phyloP scores from a whole-genome alignment of 192 early-diverging fungal genomes.

The Phlyctochytrium bullatum region DNA sequence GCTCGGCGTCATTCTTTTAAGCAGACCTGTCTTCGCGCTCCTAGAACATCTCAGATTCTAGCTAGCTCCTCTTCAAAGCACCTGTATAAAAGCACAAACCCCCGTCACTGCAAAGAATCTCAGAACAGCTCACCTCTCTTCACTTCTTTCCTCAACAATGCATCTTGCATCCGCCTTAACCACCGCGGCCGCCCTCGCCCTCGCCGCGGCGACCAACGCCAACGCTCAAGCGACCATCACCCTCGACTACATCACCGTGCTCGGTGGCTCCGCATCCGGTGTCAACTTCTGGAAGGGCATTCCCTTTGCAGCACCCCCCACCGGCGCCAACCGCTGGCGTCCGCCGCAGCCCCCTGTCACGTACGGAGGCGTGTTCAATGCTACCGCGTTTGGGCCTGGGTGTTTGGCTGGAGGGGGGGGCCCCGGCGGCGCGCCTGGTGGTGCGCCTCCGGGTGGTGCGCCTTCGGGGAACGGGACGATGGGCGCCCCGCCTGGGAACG shows the following conservation, averaged over 20 bases:
- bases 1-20: too few relatives aligned
- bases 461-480: neutral
- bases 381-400: conserved; percentile 20
- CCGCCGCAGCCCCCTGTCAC: conserved; percentile 41
- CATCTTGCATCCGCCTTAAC: too few relatives aligned
- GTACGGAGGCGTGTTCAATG: conserved; percentile 2
- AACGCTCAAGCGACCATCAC: too few relatives aligned
- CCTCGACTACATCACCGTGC: neutral
- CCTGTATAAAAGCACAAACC: too few relatives aligned
- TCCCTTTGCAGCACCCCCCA: conserved; percentile 48
- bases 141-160: too few relatives aligned
- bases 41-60: too few relatives aligned
- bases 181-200: too few relatives aligned
- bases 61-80: too few relatives aligned
- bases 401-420: conserved; percentile 5
- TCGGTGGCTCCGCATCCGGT: neutral
- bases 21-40: too few relatives aligned
- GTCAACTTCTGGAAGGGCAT: conserved; percentile 30
- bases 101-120: too few relatives aligned
- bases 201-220: too few relatives aligned
- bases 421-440: neutral
- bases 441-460: neutral
- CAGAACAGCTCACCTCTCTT: too few relatives aligned
- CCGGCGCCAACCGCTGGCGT: conserved; percentile 37
- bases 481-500: conserved; percentile 1